phyloP scores from a whole-genome alignment of 1,139 yeast species.

The Sugiyamaella pinicola region DNA sequence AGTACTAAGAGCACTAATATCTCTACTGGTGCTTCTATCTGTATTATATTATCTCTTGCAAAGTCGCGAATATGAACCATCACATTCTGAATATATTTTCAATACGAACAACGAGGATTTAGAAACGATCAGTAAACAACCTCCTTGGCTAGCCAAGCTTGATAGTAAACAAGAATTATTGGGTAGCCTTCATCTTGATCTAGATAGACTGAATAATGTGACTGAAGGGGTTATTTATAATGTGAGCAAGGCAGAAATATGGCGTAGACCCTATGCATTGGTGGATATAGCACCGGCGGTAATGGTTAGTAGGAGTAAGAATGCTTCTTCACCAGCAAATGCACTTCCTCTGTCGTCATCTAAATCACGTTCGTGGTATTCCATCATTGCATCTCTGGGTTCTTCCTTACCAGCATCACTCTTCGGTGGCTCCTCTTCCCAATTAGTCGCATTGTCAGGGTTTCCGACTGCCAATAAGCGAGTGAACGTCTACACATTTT shows the following conservation, averaged over 20 bases:
- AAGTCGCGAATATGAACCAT: neutral
- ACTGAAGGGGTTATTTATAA: conserved; percentile 22
- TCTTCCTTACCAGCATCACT: conserved; percentile 8
- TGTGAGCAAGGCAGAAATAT: conserved; percentile 18
- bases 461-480: conserved; percentile 28
- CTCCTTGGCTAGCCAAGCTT: conserved; percentile 14
- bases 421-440: conserved; percentile 1
- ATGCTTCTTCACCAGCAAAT: neutral
- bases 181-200: conserved; percentile 14
- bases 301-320: neutral
- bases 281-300: conserved; percentile 12
- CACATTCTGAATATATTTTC: neutral
- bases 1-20: neutral
- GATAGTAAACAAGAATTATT: conserved; percentile 15
- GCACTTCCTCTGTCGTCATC: neutral
- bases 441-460: neutral
- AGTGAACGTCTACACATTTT: conserved; percentile 34
- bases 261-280: conserved; percentile 25
- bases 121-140: conserved; percentile 7
- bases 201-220: conserved; percentile 14
- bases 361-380: conserved; percentile 7
- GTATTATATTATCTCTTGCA: neutral
- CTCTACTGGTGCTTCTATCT: neutral
- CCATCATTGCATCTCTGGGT: conserved; percentile 7
- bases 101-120: conserved; percentile 11